Evolutionary conservation across 164 flowering plant species (phyloP), one percentile per base, ranked within the genome.

Genomic region (Tetracentron sinense): DNA sequence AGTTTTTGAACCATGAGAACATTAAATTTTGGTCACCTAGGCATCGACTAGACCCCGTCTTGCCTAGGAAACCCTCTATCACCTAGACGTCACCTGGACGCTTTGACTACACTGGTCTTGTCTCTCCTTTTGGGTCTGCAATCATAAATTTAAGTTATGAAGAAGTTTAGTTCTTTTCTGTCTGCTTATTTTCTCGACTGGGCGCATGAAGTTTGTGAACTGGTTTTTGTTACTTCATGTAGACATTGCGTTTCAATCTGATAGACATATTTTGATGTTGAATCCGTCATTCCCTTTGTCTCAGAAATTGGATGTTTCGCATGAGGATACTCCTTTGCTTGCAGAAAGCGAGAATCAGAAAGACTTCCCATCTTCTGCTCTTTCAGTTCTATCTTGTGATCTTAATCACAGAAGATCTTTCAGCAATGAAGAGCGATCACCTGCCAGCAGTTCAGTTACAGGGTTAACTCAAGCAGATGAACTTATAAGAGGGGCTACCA

Each of bases 381-480:
- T 78, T n/a, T 69, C 83, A 25, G 84, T 74, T 58, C 66, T 61
- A 50, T 70, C 79, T 25, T 58, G 20, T 75, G 84, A 79, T 68
- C 58, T 65, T 54, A 83, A 69, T 50, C 89, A 83, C 57, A 77
- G 74, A 77, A 82, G 84, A 80, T 90, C 96, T 19, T 82, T 84
- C 26, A 87, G 93, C 87, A 85, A 63, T 82, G 95, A 86, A 52
- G 97, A 89, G 28, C 69, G 79, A 33, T 88, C 91, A 31, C 78
- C 88, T 53, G 71, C 76, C 35, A 77, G 80, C 73, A 83, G 92
- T 82, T 63, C 83, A 49, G 58, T 88, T 54, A 81, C 86, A 20
- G 97, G 86, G 71, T 77, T 88, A 68, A 81, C 77, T 76, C 89
- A 84, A 68, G 90, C 72, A 42, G 85, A 90, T 71, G 94, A 89